Evolutionary conservation across 108 stramenopile genomes (phyloP), one percentile per base, ranked within the genome.

Genomic region (Nannochloropsis gaditana): DNA sequence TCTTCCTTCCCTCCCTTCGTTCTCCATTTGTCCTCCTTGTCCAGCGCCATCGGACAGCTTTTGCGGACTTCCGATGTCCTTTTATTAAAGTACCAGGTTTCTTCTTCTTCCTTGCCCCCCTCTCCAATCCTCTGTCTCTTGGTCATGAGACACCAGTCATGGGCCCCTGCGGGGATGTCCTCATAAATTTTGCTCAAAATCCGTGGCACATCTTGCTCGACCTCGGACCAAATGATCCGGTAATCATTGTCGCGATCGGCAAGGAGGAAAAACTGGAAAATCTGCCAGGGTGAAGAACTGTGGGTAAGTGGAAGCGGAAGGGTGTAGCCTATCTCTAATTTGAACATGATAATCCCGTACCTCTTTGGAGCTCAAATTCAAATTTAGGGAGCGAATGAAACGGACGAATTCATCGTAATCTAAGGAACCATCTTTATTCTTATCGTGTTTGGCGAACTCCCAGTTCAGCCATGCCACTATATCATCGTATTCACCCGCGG

Each of bases 391-490:
- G 59, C 59, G 59, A n/a, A 73, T 73, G 5, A 73, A 73, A 2
- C 59, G 59, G 19, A 73, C 59, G n/a, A 73, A 73, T 4, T 73
- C 59, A 73, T 73, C 19, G 4, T 73, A 73, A 73, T 73, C 59
- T 15, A 73, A n/a, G n/a, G n/a, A 73, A n/a, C 59, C 59, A 73
- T 73, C 59, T 73, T 73, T 73, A n/a, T 73, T 73, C 2, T 73
- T 73, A 73, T 73, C 59, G n/a, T 73, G 59, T n/a, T 73, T 73
- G 59, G 59, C 59, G n/a, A 73, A 73, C 59, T 73, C 59, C 59
- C 59, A 73, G n/a, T 73, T n/a, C 59, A 73, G 59, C 59, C 59
- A 73, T n/a, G 59, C 59, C 59, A 84, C 73, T 3, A 84, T 84
- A 11, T 73, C 73, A 41, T 84, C 41, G 3, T 45, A 79, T n/a